Evolutionary conservation across 2,329 filamentous ascomycete species (phyloP).

Genomic region (Fusarium secorum): DNA sequence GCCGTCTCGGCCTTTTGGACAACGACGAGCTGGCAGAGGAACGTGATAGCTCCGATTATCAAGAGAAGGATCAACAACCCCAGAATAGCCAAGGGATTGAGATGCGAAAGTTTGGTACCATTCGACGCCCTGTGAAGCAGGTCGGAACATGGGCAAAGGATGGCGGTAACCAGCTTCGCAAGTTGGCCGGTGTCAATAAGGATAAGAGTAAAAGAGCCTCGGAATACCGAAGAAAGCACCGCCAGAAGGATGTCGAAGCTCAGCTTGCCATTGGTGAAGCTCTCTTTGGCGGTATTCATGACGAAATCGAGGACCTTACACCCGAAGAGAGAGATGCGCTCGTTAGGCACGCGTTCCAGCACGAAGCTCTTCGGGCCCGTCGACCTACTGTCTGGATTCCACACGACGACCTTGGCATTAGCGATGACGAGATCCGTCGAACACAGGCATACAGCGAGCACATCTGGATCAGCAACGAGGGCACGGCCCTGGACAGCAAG

Average conservation of each 20-base stretch:
- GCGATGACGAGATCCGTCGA: conserved; percentile 86
- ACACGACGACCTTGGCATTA: conserved; percentile 86
- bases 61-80: too few species aligned
- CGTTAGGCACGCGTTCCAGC: conserved; percentile 88
- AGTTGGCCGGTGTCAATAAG: conserved; percentile 48
- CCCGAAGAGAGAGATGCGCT: conserved; percentile 87
- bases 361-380: conserved; percentile 83
- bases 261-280: conserved; percentile 79
- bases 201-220: conserved; percentile 49
- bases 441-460: conserved; percentile 78
- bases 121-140: conserved; percentile 57
- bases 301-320: conserved; percentile 93
- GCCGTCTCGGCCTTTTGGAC: conserved; percentile 68
- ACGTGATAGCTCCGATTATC: conserved; percentile 44
- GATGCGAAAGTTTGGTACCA: conserved; percentile 49
- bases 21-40: conserved; percentile 58
- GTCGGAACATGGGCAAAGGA: conserved; percentile 49
- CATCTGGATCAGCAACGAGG: conserved; percentile 95
- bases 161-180: conserved; percentile 58
- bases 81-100: conserved; percentile 35
- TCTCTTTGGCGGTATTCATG: conserved; percentile 85
- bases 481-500: conserved; percentile 85
- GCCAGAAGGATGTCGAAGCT: conserved; percentile 71
- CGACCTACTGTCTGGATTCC: conserved; percentile 95
- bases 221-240: conserved; percentile 58